These are phyloP conservation scores for Talaromyces sp. DNA, from an alignment of 2,329 filamentous ascomycete genomes.

Conservation along the genomic window DNA sequence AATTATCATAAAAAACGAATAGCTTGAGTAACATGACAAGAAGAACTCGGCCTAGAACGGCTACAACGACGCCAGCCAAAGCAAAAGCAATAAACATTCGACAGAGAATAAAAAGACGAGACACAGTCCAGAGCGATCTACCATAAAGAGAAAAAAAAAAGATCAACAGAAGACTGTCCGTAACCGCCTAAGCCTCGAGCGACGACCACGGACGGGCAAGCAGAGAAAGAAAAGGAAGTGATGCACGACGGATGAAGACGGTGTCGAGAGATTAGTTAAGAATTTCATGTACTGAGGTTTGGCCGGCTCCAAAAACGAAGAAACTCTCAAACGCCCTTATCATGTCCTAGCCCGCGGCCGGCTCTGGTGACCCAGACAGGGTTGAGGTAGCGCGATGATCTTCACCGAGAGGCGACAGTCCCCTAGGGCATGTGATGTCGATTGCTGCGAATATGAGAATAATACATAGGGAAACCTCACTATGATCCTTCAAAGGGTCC, in stretches of 20 bases:
- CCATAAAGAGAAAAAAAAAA: background rate
- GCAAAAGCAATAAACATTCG: constrained; percentile 8
- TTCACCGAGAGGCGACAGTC: background rate
- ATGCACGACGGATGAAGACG: constrained; percentile 1
- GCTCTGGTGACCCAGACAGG: background rate
- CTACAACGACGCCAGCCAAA: constrained; percentile 11
- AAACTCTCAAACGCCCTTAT: background rate
- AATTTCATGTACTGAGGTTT: constrained; percentile 2
- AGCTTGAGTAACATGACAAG: constrained; percentile 11
- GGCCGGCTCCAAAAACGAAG: background rate
- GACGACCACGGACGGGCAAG: background rate
- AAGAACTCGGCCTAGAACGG: constrained; percentile 10
- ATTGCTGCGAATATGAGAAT: constrained; percentile 4
- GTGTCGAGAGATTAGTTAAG: background rate
- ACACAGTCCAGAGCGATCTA: constrained; percentile 9
- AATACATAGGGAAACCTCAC: background rate
- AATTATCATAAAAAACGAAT: constrained; percentile 3
- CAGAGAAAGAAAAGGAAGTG: background rate
- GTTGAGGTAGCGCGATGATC: background rate
- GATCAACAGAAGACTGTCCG: background rate
- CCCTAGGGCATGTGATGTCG: background rate
- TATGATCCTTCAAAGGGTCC: background rate
- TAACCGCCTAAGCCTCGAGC: background rate
- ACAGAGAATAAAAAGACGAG: constrained; percentile 7
- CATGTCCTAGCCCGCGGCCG: background rate